phyloP scores from a whole-genome alignment of 306 rosid genomes.

The Fragaria nilgerrensis region DNA sequence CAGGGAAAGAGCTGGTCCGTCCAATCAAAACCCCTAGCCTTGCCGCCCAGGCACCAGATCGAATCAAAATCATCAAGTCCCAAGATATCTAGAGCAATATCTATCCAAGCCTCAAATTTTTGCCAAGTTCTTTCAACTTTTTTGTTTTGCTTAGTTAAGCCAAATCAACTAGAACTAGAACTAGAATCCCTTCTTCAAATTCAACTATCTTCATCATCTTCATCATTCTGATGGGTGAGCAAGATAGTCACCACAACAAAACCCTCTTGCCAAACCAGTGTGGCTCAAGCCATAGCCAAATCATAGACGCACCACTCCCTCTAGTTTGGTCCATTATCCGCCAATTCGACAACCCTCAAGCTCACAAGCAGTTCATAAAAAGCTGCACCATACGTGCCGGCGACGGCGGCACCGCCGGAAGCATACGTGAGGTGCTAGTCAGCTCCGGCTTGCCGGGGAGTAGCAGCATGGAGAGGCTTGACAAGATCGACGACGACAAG shows the following conservation, averaged over 20 bases:
- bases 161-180: not conserved
- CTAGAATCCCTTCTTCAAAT: not conserved
- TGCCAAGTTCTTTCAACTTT: no score
- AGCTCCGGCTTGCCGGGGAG: constrained; percentile 59
- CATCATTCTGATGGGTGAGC: not conserved
- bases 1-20: not conserved
- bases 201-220: not conserved
- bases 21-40: not conserved
- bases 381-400: constrained; percentile 48
- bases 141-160: not conserved
- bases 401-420: constrained; percentile 47
- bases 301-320: constrained; percentile 52
- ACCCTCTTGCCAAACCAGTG: constrained; percentile 3
- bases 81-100: not conserved
- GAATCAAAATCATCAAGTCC: constrained; percentile 2
- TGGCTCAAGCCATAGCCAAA: constrained; percentile 44
- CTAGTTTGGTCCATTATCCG: constrained; percentile 55
- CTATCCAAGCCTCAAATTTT: not conserved
- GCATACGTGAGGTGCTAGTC: constrained; percentile 45
- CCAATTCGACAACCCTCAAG: constrained; percentile 54
- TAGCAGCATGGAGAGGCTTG: constrained; percentile 55
- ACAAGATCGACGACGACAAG: constrained; percentile 46
- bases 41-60: not conserved
- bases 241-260: not conserved
- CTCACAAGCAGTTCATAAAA: constrained; percentile 51